Percentiles rank a stretch among this genome's conserved stretches.
Conservation (phyloP, 1,284 basidiomycete species). For the Trichosporon sp. region DNA sequence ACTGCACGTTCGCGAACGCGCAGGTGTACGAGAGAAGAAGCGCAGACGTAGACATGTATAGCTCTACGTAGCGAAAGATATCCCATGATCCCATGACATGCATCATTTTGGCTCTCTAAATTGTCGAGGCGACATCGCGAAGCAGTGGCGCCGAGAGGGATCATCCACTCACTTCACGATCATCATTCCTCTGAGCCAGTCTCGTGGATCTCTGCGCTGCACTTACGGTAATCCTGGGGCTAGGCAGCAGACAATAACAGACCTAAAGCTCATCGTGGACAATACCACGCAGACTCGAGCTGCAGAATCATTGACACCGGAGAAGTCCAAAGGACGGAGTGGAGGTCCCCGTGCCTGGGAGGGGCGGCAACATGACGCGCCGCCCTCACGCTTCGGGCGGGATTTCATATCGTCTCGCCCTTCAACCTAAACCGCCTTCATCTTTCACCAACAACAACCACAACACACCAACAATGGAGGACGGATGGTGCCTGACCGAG, state of each 20-base stretch:
- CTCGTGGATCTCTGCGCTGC: too few relatives aligned
- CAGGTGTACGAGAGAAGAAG: neutral
- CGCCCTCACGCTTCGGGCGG: neutral
- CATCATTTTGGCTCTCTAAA: neutral
- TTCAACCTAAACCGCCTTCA: too few relatives aligned
- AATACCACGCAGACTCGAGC: neutral
- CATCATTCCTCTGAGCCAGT: too few relatives aligned
- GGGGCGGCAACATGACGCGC: conserved; percentile 2
- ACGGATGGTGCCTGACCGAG: conserved; percentile 58
- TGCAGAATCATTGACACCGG: too few relatives aligned
- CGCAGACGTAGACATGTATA: neutral
- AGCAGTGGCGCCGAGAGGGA: too few relatives aligned
- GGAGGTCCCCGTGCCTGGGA: neutral
- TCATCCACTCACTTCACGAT: too few relatives aligned
- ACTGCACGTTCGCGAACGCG: neutral
- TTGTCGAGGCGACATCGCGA: too few relatives aligned
- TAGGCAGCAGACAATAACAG: too few relatives aligned
- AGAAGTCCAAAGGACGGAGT: neutral
- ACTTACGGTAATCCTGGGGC: too few relatives aligned
- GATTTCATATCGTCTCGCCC: neutral
- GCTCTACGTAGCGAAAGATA: neutral
- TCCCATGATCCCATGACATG: conserved; percentile 10
- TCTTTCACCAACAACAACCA: conserved; percentile 1
- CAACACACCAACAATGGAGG: conserved; percentile 35
- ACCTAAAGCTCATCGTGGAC: neutral